Evolutionary conservation across 2,329 filamentous ascomycete genomes (phyloP).

Genomic region (Thelonectria blattea): DNA sequence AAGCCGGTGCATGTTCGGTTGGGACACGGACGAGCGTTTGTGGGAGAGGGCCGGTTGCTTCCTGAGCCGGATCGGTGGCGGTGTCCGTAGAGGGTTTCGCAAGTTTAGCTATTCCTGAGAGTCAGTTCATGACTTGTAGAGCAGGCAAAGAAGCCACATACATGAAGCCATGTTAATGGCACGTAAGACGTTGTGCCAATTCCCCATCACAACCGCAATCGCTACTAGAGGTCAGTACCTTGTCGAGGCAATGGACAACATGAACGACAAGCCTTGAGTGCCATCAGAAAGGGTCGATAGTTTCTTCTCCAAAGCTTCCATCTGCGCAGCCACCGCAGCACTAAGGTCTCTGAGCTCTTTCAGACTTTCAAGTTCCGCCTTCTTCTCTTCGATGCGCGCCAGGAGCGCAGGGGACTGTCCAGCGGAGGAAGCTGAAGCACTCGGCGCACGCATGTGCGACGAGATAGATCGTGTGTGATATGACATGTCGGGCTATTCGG

Average conservation of each 20-base stretch:
- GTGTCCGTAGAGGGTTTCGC: slow-evolving; percentile 61
- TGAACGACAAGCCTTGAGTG: slow-evolving; percentile 69
- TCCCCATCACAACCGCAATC: slow-evolving; percentile 82
- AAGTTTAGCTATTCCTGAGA: slow-evolving; percentile 64
- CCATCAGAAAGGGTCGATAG: slow-evolving; percentile 78
- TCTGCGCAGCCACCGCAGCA: slow-evolving; percentile 78
- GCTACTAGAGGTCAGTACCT: slow-evolving; percentile 56
- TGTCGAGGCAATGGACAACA: not conserved
- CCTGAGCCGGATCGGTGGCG: slow-evolving; percentile 44
- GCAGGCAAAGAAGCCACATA: slow-evolving; percentile 50
- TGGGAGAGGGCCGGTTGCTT: slow-evolving; percentile 64
- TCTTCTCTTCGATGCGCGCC: slow-evolving; percentile 84
- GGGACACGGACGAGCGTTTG: slow-evolving; percentile 86
- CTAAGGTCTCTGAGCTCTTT: slow-evolving; percentile 80
- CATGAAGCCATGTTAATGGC: slow-evolving; percentile 87
- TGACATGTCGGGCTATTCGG: slow-evolving; percentile 51
- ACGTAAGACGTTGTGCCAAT: slow-evolving; percentile 86
- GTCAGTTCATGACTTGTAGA: not conserved
- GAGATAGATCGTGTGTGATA: slow-evolving; percentile 64
- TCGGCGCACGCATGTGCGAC: slow-evolving; percentile 71
- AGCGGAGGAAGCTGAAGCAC: slow-evolving; percentile 54
- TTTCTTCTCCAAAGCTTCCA: slow-evolving; percentile 82
- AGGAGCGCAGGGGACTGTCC: slow-evolving; percentile 74
- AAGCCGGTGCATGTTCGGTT: slow-evolving; percentile 73
- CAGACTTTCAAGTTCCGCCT: slow-evolving; percentile 79